phyloP scores from a whole-genome alignment of 108 stramenopile species.

The Tribonema minus region DNA sequence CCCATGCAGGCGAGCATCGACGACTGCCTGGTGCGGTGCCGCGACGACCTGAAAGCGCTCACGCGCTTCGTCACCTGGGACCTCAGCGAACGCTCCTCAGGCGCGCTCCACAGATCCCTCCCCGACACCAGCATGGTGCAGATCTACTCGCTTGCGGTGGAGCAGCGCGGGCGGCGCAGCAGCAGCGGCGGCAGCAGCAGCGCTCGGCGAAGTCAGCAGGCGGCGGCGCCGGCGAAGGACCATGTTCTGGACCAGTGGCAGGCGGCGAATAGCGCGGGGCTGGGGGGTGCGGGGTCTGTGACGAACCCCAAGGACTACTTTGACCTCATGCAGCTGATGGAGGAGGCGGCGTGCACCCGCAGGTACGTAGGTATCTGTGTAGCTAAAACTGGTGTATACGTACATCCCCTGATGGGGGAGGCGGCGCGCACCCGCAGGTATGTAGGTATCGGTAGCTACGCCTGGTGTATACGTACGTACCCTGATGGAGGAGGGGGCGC shows the following conservation, averaged over 20 bases:
- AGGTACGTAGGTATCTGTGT: too few species aligned
- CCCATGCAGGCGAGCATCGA: conserved; percentile 45
- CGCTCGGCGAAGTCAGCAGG: neutral
- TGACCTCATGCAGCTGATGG: conserved; percentile 78
- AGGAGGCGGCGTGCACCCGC: conserved; percentile 72
- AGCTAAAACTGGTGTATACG: too few species aligned
- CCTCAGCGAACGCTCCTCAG: conserved; percentile 72
- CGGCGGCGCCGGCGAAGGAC: neutral
- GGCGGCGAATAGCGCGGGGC: conserved; percentile 33
- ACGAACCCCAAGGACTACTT: conserved; percentile 52
- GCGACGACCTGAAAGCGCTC: conserved; percentile 76
- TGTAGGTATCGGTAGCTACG: too few species aligned
- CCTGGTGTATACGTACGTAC: too few species aligned
- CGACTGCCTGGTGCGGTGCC: conserved; percentile 58
- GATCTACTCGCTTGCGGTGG: conserved; percentile 52
- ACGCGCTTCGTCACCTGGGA: conserved; percentile 91
- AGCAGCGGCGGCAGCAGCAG: neutral
- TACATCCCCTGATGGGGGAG: too few species aligned
- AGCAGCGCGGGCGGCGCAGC: conserved; percentile 11
- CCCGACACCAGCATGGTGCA: conserved; percentile 62
- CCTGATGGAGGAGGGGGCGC: too few species aligned
- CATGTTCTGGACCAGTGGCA: conserved; percentile 47
- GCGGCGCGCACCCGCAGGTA: too few species aligned
- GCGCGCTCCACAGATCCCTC: conserved; percentile 71
- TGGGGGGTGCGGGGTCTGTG: conserved; percentile 33